Evolutionary conservation across 306 rosid species (phyloP).

Genomic region (Rosa rugosa): DNA sequence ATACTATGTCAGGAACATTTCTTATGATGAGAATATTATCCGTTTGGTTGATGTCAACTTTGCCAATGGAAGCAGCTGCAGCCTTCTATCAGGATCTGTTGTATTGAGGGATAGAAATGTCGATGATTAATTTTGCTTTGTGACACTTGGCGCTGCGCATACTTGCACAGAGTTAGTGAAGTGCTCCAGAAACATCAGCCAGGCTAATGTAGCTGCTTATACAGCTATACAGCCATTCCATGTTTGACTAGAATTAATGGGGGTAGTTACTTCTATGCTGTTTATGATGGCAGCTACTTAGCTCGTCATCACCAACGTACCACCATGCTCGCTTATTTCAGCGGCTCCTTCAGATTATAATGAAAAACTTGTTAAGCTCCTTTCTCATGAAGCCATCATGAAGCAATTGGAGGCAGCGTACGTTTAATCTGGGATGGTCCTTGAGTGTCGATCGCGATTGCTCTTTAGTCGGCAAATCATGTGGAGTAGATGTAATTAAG

Average conservation of each 20-base stretch:
- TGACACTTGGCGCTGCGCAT: background rate
- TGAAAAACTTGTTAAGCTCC: background rate
- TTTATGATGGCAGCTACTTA: background rate
- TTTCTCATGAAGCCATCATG: conserved; percentile 9
- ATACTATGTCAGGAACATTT: conserved; percentile 7
- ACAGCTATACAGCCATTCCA: background rate
- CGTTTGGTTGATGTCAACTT: conserved; percentile 26
- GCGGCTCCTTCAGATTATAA: conserved; percentile 2
- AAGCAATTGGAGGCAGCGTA: background rate
- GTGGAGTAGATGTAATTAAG: background rate
- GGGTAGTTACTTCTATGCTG: background rate
- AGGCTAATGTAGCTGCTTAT: background rate
- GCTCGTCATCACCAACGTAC: background rate
- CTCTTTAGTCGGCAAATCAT: background rate
- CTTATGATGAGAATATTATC: background rate
- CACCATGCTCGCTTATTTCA: conserved; percentile 2
- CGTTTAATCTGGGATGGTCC: conserved; percentile 23
- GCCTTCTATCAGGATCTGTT: conserved; percentile 3
- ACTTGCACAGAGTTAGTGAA: conserved; percentile 10
- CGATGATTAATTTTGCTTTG: background rate
- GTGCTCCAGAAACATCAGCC: conserved; percentile 18
- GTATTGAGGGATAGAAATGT: too few species aligned
- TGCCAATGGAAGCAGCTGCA: conserved; percentile 20
- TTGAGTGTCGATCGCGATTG: conserved; percentile 23
- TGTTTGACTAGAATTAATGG: background rate